Conservation (phyloP, 768 basidiomycete genomes). For the Asterophora parasitica region DNA sequence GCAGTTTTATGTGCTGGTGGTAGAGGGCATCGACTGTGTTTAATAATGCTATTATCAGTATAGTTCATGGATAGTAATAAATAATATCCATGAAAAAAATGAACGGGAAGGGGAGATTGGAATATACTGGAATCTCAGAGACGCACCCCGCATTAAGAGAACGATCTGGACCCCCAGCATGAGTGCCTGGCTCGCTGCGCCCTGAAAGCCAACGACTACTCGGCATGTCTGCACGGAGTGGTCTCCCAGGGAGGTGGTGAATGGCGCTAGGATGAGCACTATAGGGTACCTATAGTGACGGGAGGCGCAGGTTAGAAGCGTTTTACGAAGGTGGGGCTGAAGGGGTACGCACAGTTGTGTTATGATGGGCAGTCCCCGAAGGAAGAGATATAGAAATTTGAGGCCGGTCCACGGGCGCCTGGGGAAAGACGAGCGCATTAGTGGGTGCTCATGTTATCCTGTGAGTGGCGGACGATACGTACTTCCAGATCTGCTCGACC, state of each 20-base stretch:
- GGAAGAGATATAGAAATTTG: neutral
- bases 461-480: neutral
- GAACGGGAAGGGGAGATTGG: neutral
- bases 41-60: too few relatives aligned
- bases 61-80: too few relatives aligned
- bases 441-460: neutral
- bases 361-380: neutral
- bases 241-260: neutral
- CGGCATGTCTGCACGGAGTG: neutral
- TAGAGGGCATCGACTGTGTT: neutral
- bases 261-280: neutral
- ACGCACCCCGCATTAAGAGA: neutral
- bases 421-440: too few relatives aligned
- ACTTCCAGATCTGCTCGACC: constrained; percentile 2
- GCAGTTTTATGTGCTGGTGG: neutral
- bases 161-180: constrained; percentile 2
- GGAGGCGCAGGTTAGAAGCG: too few relatives aligned
- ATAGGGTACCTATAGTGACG: neutral
- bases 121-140: neutral
- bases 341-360: neutral
- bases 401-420: neutral
- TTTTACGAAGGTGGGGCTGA: too few relatives aligned
- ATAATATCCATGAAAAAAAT: too few relatives aligned
- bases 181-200: neutral
- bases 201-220: neutral